These are phyloP conservation scores for Termitomyces sp. DNA, from an alignment of 768 basidiomycete genomes.

Conservation along the genomic window DNA sequence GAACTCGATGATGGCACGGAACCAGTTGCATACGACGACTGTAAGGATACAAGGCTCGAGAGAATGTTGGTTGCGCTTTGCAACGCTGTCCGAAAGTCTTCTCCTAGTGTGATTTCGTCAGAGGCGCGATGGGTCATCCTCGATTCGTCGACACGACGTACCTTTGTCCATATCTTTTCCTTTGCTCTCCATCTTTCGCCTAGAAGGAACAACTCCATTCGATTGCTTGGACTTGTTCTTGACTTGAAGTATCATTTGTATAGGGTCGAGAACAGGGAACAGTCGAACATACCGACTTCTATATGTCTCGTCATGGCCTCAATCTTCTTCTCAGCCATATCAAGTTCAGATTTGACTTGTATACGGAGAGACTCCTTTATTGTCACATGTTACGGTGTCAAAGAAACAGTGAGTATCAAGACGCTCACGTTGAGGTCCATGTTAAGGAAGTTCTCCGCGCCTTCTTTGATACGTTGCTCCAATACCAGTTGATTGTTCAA, in stretches of 20 bases:
- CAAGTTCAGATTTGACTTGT: constrained; percentile 74
- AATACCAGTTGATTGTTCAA: constrained; percentile 66
- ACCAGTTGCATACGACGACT: constrained; percentile 26
- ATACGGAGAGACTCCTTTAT: constrained; percentile 56
- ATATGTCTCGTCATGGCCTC: constrained; percentile 56
- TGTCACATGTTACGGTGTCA: background rate
- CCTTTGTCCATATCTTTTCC: constrained; percentile 32
- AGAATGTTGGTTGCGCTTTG: constrained; percentile 58
- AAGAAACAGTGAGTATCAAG: background rate
- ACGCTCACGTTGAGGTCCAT: constrained; percentile 52
- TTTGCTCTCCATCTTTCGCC: constrained; percentile 16
- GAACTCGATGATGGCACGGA: constrained; percentile 30
- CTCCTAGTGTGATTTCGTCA: constrained; percentile 28
- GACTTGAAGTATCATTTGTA: constrained; percentile 20
- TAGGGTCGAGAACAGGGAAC: background rate
- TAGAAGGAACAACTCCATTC: constrained; percentile 12
- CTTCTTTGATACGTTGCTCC: constrained; percentile 83
- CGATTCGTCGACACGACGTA: constrained; percentile 11
- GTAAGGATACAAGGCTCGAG: constrained; percentile 46
- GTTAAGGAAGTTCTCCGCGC: constrained; percentile 84
- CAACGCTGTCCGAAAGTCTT: constrained; percentile 71
- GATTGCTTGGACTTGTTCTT: constrained; percentile 20
- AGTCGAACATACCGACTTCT: constrained; percentile 38
- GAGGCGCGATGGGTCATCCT: background rate
- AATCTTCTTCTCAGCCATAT: constrained; percentile 72